Evolutionary conservation across 495 filamentous ascomycete genomes (phyloP).

Genomic region (Clohesyomyces aquaticus): DNA sequence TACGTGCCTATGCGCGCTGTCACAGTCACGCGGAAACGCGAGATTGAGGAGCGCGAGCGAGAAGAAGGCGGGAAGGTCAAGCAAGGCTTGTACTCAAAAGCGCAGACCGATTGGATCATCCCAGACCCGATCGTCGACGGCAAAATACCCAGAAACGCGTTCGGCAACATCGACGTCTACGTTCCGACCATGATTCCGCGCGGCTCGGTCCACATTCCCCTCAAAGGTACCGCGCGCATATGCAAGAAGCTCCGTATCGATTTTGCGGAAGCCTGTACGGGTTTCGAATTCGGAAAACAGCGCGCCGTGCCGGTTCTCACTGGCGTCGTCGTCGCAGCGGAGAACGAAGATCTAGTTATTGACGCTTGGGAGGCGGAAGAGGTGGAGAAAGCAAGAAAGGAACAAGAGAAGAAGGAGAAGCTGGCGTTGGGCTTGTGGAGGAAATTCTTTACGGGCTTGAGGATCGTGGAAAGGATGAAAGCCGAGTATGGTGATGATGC

Average conservation of each 20-base stretch:
- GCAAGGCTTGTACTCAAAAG: constrained; percentile 80
- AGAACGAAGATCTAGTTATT: constrained; percentile 72
- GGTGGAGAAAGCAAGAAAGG: constrained; percentile 73
- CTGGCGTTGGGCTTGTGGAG: constrained; percentile 77
- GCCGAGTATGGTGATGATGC: constrained; percentile 67
- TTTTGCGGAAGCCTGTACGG: constrained; percentile 92
- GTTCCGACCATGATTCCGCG: constrained; percentile 88
- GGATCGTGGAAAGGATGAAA: constrained; percentile 76
- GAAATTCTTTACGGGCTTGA: constrained; percentile 81
- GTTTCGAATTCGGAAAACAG: constrained; percentile 93
- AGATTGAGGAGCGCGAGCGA: constrained; percentile 80
- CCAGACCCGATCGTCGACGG: constrained; percentile 81
- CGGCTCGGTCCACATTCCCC: constrained; percentile 81
- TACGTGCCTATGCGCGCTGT: constrained; percentile 87
- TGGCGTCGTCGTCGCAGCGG: constrained; percentile 84
- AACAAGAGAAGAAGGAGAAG: constrained; percentile 80
- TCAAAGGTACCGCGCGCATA: constrained; percentile 72
- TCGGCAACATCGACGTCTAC: constrained; percentile 96
- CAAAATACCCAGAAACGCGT: constrained; percentile 89
- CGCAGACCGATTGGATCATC: constrained; percentile 95
- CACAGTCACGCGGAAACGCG: constrained; percentile 83
- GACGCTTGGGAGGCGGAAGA: constrained; percentile 83
- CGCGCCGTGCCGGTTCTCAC: constrained; percentile 91
- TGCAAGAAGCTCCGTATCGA: constrained; percentile 85
- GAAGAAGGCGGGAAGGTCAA: constrained; percentile 79